Base-by-base conservation (phyloP, 192 early-diverging fungal species). In the Mortierella alpina region DNA sequence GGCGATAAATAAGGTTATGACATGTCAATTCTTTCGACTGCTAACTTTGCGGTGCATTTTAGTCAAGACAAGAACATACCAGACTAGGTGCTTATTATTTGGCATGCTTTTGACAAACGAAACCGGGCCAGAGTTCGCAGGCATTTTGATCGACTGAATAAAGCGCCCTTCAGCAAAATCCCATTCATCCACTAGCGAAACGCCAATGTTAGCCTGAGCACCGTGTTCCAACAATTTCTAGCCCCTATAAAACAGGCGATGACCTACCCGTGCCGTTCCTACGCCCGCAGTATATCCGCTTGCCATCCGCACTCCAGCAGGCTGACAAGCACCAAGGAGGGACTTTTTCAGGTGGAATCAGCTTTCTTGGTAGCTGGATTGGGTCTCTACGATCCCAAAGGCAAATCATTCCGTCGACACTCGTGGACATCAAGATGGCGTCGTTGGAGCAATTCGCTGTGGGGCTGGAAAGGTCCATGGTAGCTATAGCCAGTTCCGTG, bases 71-170 rank as follows among this genome's bases (percentile, higher is more conserved):
- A 7, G 58, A 49, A 13, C 13, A 56, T 89, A 94, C 94, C 96
- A 96, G 18, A 97, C 69, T 18, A 98, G 84, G 66, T 92, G 93
- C 58, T 91, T 89, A 53, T 88, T 88, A 65, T 97, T 98, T 17
- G 92, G 90, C 87, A 97, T 84, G 47, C 84, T 85, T 13, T 84
- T 71, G 47, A 99, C 92, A 79, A 84, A 87, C 5, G 91, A 92
- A 0, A 99, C 96, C 0, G 93, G 91, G 1, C 98, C 98, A 8
- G 96, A 97, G 68, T 94, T 93, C 20, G 87, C 84, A 20, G 98
- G 96, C 84, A 99, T 88, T 23, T 89, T 89, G 59, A 98, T 84
- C 1, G 92, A 87, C 49, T 93, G 91, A 18, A 96, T 81, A 3
- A 91, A 81, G 49, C 87, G 86, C 12, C 91, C 84, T 31, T 87